A percentile compares a stretch with the other conserved stretches of the same genome.
phyloP scores from a whole-genome alignment of 2,329 filamentous ascomycete species.

The Ascocoryne sarcoides region DNA sequence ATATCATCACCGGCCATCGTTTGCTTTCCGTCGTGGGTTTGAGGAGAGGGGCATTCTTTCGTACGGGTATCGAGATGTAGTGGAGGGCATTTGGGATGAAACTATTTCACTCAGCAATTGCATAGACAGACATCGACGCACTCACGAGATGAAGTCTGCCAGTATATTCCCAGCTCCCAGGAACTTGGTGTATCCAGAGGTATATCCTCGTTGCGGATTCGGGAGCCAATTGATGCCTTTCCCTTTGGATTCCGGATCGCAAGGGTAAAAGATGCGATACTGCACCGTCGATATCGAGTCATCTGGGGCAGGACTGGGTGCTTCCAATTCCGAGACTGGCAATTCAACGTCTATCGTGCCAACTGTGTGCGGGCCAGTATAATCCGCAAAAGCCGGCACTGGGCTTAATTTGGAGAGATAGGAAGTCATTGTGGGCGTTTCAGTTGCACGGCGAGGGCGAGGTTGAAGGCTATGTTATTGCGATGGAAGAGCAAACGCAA shows the following conservation, averaged over 20 bases:
- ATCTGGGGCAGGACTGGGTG: slow-evolving; percentile 44
- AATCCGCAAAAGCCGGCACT: slow-evolving; percentile 63
- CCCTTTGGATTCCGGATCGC: slow-evolving; percentile 37
- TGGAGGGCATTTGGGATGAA: slow-evolving; percentile 63
- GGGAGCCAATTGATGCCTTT: slow-evolving; percentile 67
- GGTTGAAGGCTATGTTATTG: background rate
- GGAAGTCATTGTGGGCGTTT: slow-evolving; percentile 16
- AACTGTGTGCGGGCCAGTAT: slow-evolving; percentile 69
- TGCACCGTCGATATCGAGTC: slow-evolving; percentile 62
- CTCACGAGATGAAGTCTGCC: slow-evolving; percentile 52
- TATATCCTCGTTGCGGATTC: slow-evolving; percentile 62
- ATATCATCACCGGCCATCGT: slow-evolving; percentile 74
- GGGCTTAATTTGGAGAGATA: slow-evolving; percentile 50
- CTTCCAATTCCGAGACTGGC: slow-evolving; percentile 50
- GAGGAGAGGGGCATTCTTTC: slow-evolving; percentile 61
- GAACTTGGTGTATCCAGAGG: slow-evolving; percentile 70
- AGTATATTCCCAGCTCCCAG: slow-evolving; percentile 54
- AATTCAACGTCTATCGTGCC: slow-evolving; percentile 77
- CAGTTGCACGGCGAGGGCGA: background rate
- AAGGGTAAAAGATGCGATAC: slow-evolving; percentile 78
- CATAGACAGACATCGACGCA: slow-evolving; percentile 9
- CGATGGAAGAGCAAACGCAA: background rate
- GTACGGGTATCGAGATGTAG: slow-evolving; percentile 63
- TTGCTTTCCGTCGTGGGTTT: slow-evolving; percentile 37
- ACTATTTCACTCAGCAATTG: slow-evolving; percentile 31